Evolutionary conservation across 768 basidiomycete species (phyloP), one percentile per base, ranked within the genome.

Genomic region (Tylopilus intermedius): DNA sequence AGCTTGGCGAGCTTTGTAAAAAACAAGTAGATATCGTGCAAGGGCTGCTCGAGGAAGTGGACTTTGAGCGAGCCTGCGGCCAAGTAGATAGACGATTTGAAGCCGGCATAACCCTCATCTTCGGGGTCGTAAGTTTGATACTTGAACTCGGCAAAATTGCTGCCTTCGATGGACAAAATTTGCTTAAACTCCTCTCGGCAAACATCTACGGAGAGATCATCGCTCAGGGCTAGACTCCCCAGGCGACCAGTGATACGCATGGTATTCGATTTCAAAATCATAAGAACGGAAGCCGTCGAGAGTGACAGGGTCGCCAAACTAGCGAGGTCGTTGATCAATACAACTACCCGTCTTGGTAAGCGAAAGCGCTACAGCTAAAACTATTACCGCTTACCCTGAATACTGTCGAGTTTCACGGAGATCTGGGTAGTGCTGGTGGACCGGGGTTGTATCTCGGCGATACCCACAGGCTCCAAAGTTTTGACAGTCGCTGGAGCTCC

Each of bases 131-230:
- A 93, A 0, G 92, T 98, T 67, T 94, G 87, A 70, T 98, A 99
- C 50, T 78, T 80, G 74, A 99, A 91, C 68, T 95, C 88, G 15
- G 93, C 94, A 38, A 99, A 84, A 63, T 97, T 86, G 62, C 90
- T 81, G 45, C 94, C 96, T 62, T 98, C 91, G 51, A 98, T 97
- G 30, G 92, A 90, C 51, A 98, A 72, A 4, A 98, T 78, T 58
- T 90, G 80, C 64, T 88, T 88, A 73, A 94, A 94, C 45, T 83
- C 80, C 4, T 81, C 76, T 21, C 78, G 72, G 37, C 81, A 76
- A 15, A 76, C 74, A 37, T 74, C 67, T 7, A 72, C 66, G 18
- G 74, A 59, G 35, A 82, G 80, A 61, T 94, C 81, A 62, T 97
- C 94, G 56, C 77, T 81, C 50, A 99, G 70, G 5, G 86, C 82